Conservation (phyloP, 108 stramenopile species). For the Seminavis robusta region DNA sequence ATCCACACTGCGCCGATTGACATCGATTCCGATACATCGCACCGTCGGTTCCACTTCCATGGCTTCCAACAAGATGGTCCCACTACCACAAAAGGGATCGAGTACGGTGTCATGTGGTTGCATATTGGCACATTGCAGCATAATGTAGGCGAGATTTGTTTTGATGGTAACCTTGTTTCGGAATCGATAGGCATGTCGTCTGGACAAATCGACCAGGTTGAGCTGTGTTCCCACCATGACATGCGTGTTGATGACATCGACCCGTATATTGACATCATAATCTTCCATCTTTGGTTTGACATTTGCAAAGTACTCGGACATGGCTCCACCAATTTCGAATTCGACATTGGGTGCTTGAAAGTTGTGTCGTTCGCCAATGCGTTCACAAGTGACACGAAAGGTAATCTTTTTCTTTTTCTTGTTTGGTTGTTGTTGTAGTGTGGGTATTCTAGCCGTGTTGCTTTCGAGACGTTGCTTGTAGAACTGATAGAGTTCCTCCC, state of each 20-base stretch:
- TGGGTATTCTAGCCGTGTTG: constrained; percentile 10
- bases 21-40: constrained; percentile 60
- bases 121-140: constrained; percentile 56
- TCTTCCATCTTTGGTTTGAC: constrained; percentile 60
- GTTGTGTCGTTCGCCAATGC: constrained; percentile 56
- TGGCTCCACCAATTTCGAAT: constrained; percentile 62
- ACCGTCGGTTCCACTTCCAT: constrained; percentile 41
- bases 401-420: constrained; percentile 17
- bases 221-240: constrained; percentile 60
- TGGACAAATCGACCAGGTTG: constrained; percentile 61
- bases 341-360: constrained; percentile 57
- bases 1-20: constrained; percentile 43
- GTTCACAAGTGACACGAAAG: constrained; percentile 64
- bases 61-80: constrained; percentile 55
- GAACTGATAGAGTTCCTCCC: constrained; percentile 54
- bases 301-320: constrained; percentile 45
- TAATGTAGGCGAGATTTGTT: constrained; percentile 64
- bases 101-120: constrained; percentile 35
- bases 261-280: constrained; percentile 56
- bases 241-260: constrained; percentile 47
- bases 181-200: constrained; percentile 60
- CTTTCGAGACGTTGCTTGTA: constrained; percentile 41
- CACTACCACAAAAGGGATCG: constrained; percentile 58
- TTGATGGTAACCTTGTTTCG: constrained; percentile 72
- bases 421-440: not conserved